phyloP scores from a whole-genome alignment of 192 early-diverging fungal species.

The Phlyctochytrium planicorne region DNA sequence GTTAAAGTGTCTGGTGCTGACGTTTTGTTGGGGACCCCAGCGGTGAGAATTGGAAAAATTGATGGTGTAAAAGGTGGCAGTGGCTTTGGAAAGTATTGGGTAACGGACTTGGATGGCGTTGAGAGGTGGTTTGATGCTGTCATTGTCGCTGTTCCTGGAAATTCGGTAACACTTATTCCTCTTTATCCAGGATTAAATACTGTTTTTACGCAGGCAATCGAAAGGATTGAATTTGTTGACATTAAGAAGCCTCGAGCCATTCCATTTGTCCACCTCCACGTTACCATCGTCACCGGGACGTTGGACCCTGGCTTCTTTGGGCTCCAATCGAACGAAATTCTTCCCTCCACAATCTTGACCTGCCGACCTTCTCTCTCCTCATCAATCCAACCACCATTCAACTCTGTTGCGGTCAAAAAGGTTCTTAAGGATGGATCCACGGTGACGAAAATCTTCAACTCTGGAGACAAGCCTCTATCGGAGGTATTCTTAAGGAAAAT shows the following conservation, averaged over 20 bases:
- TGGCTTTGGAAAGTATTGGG: too few species aligned
- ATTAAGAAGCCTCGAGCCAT: constrained; percentile 6
- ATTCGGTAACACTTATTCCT: constrained; percentile 35
- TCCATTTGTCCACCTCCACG: constrained; percentile 44
- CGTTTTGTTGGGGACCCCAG: constrained; percentile 48
- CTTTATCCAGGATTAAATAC: constrained; percentile 17
- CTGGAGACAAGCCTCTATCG: constrained; percentile 22
- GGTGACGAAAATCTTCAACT: constrained; percentile 62
- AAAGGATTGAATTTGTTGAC: constrained; percentile 3
- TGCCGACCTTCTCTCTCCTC: neutral
- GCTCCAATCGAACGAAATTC: constrained; percentile 10
- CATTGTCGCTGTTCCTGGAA: constrained; percentile 55
- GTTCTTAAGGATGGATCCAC: constrained; percentile 40
- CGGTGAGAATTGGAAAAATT: neutral
- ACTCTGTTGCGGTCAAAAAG: constrained; percentile 39
- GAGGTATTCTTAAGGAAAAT: constrained; percentile 47
- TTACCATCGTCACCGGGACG: constrained; percentile 56
- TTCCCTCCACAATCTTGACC: constrained; percentile 53
- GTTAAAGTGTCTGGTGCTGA: constrained; percentile 38
- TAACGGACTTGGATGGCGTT: constrained; percentile 30
- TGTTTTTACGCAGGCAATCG: neutral
- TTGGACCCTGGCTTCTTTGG: constrained; percentile 53
- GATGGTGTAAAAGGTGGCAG: neutral
- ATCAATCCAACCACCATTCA: too few species aligned
- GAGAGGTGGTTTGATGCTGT: constrained; percentile 56